phyloP scores from a whole-genome alignment of 441 rosid species.

The Syzygium malaccense region DNA sequence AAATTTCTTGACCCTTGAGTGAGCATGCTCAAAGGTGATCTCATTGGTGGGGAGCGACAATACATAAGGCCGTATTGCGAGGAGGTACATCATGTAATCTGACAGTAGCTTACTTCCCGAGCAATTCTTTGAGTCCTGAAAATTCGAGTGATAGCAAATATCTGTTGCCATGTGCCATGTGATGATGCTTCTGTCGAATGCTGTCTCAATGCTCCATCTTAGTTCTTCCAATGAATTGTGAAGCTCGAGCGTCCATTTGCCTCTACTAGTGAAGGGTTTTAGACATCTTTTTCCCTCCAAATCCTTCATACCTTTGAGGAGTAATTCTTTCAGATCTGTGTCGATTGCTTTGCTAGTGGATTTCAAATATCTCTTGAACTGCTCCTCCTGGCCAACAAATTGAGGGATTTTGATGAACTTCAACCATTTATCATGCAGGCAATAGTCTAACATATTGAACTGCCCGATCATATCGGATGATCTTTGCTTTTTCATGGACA shows the following conservation, averaged over 20 bases:
- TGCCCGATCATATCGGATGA: not conserved
- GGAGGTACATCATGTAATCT: slow-evolving; percentile 8
- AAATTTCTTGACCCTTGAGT: not conserved
- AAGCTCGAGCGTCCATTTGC: not conserved
- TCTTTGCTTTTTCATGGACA: not conserved
- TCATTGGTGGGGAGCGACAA: not conserved
- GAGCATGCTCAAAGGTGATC: not conserved
- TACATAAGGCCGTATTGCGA: not conserved
- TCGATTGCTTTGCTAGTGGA: not conserved
- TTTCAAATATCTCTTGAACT: not conserved
- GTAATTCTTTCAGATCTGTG: not conserved
- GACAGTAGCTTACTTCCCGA: not conserved
- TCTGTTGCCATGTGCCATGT: slow-evolving; percentile 9
- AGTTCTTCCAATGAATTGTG: not conserved
- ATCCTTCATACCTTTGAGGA: not conserved
- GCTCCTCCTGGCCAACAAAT: not conserved
- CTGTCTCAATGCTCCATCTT: not conserved
- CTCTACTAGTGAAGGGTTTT: slow-evolving; percentile 3
- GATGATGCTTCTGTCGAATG: slow-evolving; percentile 2
- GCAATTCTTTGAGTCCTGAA: not conserved
- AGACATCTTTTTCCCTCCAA: not conserved
- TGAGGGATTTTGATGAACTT: not conserved
- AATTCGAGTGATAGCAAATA: not conserved
- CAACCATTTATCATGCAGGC: not conserved
- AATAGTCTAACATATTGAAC: slow-evolving; percentile 1